phyloP scores from a whole-genome alignment of 2,329 filamentous ascomycete species.

The Bisporella sp. region DNA sequence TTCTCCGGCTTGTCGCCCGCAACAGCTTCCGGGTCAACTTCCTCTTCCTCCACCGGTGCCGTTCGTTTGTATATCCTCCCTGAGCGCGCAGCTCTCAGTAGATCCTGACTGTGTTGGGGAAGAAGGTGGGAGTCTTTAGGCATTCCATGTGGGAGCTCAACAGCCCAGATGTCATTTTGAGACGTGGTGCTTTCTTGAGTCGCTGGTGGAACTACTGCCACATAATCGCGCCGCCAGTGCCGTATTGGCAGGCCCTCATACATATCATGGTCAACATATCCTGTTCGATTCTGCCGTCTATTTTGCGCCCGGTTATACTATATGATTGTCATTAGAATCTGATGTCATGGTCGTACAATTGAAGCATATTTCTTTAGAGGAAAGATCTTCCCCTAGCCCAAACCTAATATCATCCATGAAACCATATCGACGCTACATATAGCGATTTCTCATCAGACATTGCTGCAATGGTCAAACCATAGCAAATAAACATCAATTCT shows the following conservation, averaged over 20 bases:
- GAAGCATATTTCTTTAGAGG: too few species aligned
- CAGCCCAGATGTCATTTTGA: constrained; percentile 62
- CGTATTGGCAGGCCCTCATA: constrained; percentile 63
- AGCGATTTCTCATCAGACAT: too few species aligned
- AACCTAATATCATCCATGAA: too few species aligned
- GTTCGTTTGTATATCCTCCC: constrained; percentile 70
- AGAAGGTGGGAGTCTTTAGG: constrained; percentile 78
- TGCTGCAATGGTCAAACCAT: too few species aligned
- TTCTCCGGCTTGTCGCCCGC: constrained; percentile 48
- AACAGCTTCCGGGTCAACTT: constrained; percentile 41
- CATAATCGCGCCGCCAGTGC: constrained; percentile 74
- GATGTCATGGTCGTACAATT: too few species aligned
- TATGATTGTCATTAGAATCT: background rate
- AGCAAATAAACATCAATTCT: too few species aligned
- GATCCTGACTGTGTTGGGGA: constrained; percentile 70
- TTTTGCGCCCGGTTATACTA: constrained; percentile 4
- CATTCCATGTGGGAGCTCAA: constrained; percentile 72
- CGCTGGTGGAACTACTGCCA: constrained; percentile 58
- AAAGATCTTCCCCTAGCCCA: too few species aligned
- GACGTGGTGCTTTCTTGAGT: constrained; percentile 54
- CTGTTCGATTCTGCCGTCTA: constrained; percentile 25
- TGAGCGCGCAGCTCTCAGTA: constrained; percentile 74
- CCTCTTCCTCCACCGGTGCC: constrained; percentile 53
- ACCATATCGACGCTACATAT: too few species aligned
- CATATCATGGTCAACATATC: constrained; percentile 47